These are phyloP conservation scores for Salix brachista DNA, from an alignment of 345 rosid species.

Conservation along the genomic window DNA sequence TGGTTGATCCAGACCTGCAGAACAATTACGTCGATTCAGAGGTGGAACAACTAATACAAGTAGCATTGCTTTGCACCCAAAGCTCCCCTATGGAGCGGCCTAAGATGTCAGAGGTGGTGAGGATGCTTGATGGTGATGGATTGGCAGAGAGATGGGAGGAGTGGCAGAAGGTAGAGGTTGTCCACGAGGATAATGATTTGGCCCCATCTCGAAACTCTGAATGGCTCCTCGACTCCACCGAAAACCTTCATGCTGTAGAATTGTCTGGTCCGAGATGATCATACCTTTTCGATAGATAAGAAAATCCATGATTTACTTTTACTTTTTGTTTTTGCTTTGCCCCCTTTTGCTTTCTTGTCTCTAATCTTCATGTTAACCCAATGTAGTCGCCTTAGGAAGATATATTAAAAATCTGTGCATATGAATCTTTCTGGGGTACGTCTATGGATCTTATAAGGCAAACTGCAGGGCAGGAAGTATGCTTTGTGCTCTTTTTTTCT, in stretches of 20 bases:
- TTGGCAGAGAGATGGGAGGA: slow-evolving; percentile 32
- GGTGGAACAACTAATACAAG: slow-evolving; percentile 31
- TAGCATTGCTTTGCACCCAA: slow-evolving; percentile 27
- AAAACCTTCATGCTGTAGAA: slow-evolving; percentile 29
- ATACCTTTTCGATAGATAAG: not conserved
- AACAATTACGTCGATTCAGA: slow-evolving; percentile 23
- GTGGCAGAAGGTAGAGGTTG: slow-evolving; percentile 31
- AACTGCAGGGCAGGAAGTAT: not conserved
- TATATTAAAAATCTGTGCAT: slow-evolving; percentile 11
- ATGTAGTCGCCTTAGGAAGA: not conserved
- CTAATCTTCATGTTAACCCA: not conserved
- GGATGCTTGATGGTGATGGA: slow-evolving; percentile 35
- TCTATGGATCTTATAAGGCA: not conserved
- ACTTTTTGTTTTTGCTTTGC: not conserved
- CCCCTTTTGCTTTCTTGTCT: not conserved
- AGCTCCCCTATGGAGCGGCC: slow-evolving; percentile 31
- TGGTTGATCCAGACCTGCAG: slow-evolving; percentile 30
- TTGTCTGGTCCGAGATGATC: slow-evolving; percentile 29
- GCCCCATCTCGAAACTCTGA: slow-evolving; percentile 20
- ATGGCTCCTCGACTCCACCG: slow-evolving; percentile 29
- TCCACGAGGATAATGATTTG: slow-evolving; percentile 19
- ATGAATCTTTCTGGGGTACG: not conserved
- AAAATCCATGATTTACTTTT: not conserved
- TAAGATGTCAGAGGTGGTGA: slow-evolving; percentile 31
- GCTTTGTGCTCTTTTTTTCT: not conserved